Evolutionary conservation across 441 rosid species (phyloP), one percentile per base, ranked within the genome.

Genomic region (Monsonia emarginata): DNA sequence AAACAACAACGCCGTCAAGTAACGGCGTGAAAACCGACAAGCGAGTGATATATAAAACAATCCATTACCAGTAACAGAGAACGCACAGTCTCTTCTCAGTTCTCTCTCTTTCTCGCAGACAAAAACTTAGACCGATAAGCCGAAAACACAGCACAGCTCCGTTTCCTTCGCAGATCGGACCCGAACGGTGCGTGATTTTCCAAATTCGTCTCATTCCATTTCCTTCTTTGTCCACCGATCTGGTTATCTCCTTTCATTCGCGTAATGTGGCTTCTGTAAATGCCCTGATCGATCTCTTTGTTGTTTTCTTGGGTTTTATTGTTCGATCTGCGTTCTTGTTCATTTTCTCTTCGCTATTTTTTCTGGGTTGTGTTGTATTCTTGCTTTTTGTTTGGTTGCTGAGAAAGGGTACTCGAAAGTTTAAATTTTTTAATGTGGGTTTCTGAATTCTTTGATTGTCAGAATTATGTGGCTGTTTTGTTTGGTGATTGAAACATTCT

Each of bases 21-120:
- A 76, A 80, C 92, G 69, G 67, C 84, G 90, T 78, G 57, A 77
- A 75, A 89, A 80, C 86, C 86, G 88, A 86, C 90, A n/a, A 68
- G 32, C 50, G 0, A 31, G 3, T 42, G 63, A 57, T 67, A 73
- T 72, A 76, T 66, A 54, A 72, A 72, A 34, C 71, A 75, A 44
- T 44, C 52, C 52, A 44, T 44, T 19, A 44, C 7, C 77, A 76
- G 72, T 72, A 73, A 31, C 70, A 64, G 38, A 31, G 52, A n/a
- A 21, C 46, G 4, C 46, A 40, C 46, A 40, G 13, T 10, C 46
- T 10, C 46, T 40, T 40, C 48, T 13, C n/a, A n/a, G n/a, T n/a
- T n/a, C n/a, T 38, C 44, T 38, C 44, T 11, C 44, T 40, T 18
- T 40, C 5, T 3, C 62, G 65, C 74, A 65, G 32, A 58, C 19